A percentile compares a stretch with the other conserved stretches of the same genome.
Conservation (phyloP, 208 protist genomes). For the Trypanosoma brucei region DNA sequence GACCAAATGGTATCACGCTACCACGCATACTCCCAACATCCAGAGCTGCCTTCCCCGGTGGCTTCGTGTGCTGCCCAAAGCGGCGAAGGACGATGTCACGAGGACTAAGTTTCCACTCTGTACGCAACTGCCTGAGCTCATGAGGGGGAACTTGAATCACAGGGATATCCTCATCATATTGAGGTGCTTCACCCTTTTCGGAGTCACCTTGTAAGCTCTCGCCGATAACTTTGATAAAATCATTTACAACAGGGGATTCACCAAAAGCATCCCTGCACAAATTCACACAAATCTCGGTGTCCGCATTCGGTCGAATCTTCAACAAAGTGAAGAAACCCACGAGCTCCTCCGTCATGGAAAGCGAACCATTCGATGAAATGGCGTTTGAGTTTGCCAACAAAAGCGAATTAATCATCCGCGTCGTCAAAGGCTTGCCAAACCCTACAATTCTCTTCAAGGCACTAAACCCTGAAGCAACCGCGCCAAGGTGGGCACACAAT, state of each 20-base stretch:
- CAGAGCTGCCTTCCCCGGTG: conserved; percentile 18
- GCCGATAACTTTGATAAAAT: conserved; percentile 23
- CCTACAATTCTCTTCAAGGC: conserved; percentile 68
- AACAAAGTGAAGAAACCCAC: conserved; percentile 57
- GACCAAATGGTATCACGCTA: conserved; percentile 74
- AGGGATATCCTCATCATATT: conserved; percentile 40
- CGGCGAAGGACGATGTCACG: conserved; percentile 74
- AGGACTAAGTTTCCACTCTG: conserved; percentile 60
- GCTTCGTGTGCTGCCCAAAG: conserved; percentile 63
- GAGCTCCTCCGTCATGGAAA: conserved; percentile 67
- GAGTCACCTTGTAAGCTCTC: conserved; percentile 18
- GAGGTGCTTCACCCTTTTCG: conserved; percentile 3
- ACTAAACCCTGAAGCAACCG: conserved; percentile 66
- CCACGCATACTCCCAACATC: conserved; percentile 77
- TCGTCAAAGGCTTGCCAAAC: conserved; percentile 74
- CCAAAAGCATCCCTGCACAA: conserved; percentile 49
- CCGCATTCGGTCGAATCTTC: conserved; percentile 48
- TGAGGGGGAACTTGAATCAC: conserved; percentile 52
- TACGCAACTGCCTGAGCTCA: conserved; percentile 55
- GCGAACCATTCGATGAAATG: conserved; percentile 38
- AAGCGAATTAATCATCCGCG: conserved; percentile 79
- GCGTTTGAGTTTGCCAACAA: conserved; percentile 80
- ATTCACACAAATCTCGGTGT: conserved; percentile 55
- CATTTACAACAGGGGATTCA: conserved; percentile 27
- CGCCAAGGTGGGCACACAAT: conserved; percentile 68